Evolutionary conservation across 1,139 yeast genomes (phyloP).

Genomic region (Pichia sp.): DNA sequence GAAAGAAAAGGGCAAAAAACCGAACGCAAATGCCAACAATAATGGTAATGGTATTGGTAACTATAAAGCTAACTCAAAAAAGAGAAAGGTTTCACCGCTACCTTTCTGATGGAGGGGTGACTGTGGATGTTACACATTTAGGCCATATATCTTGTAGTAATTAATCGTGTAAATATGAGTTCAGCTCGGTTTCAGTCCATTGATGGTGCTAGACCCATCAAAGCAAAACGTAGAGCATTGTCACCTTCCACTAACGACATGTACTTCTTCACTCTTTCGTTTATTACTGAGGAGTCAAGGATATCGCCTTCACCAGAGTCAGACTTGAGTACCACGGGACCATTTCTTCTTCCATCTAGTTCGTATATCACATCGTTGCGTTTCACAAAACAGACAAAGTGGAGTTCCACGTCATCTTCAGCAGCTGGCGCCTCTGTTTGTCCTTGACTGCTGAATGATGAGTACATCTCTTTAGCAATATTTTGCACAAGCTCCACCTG

Average conservation of each 20-base stretch:
- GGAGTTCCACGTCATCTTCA: constrained; percentile 56
- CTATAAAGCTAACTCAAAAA: no score
- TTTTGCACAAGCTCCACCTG: constrained; percentile 44
- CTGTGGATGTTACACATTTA: no score
- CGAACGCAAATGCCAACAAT: no score
- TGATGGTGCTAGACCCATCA: constrained; percentile 60
- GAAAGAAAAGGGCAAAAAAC: constrained; percentile 3
- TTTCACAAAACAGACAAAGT: constrained; percentile 70
- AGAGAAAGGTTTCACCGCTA: no score
- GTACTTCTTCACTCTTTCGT: constrained; percentile 55
- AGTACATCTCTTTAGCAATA: constrained; percentile 38
- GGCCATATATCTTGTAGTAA: no score
- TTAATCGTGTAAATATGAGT: no score
- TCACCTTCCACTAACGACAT: constrained; percentile 54
- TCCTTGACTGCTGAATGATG: constrained; percentile 58
- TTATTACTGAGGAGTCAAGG: constrained; percentile 44
- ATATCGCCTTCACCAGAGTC: constrained; percentile 44
- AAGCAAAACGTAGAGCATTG: constrained; percentile 55
- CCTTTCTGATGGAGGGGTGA: no score
- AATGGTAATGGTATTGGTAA: no score
- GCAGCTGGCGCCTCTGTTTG: constrained; percentile 77
- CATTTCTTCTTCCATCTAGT: constrained; percentile 80
- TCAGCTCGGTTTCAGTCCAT: constrained; percentile 33
- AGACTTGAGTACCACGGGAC: constrained; percentile 51
- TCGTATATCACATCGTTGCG: constrained; percentile 61